Conservation (phyloP, 345 rosid species). For the Salix koriyanagi region DNA sequence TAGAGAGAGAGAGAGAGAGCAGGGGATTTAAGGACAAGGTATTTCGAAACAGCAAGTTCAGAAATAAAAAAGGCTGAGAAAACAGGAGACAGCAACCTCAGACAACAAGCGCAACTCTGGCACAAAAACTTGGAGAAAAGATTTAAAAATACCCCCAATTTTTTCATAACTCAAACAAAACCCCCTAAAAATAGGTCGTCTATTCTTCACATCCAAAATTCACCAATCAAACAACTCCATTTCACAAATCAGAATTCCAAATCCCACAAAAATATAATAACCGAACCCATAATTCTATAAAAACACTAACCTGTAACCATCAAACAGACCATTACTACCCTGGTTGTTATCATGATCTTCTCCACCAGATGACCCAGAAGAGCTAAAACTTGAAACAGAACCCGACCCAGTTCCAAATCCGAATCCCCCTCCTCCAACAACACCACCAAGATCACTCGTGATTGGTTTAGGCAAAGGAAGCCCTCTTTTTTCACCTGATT, state of each 20-base stretch:
- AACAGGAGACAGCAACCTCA: conserved; percentile 7
- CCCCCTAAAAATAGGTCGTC: background rate
- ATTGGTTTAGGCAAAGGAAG: conserved; percentile 79
- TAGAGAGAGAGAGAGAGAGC: background rate
- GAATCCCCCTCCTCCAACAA: background rate
- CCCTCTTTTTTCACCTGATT: conserved; percentile 49
- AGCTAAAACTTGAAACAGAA: conserved; percentile 75
- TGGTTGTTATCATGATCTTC: conserved; percentile 57
- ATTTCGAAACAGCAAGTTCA: background rate
- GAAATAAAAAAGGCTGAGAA: conserved; percentile 9
- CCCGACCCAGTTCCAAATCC: conserved; percentile 59
- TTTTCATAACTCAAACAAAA: background rate
- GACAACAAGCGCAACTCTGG: conserved; percentile 22
- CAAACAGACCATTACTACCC: conserved; percentile 26
- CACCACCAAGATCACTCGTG: conserved; percentile 30
- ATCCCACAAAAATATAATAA: background rate
- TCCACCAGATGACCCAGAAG: conserved; percentile 65
- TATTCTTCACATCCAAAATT: background rate
- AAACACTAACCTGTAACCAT: conserved; percentile 44
- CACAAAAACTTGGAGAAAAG: conserved; percentile 6
- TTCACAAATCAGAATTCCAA: background rate
- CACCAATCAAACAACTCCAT: background rate
- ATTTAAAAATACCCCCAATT: background rate
- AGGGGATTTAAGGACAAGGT: background rate
- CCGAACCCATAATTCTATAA: background rate